Evolutionary conservation across 495 filamentous ascomycete genomes (phyloP), one percentile per base, ranked within the genome.

Genomic region (Aspergillus kassunensis): DNA sequence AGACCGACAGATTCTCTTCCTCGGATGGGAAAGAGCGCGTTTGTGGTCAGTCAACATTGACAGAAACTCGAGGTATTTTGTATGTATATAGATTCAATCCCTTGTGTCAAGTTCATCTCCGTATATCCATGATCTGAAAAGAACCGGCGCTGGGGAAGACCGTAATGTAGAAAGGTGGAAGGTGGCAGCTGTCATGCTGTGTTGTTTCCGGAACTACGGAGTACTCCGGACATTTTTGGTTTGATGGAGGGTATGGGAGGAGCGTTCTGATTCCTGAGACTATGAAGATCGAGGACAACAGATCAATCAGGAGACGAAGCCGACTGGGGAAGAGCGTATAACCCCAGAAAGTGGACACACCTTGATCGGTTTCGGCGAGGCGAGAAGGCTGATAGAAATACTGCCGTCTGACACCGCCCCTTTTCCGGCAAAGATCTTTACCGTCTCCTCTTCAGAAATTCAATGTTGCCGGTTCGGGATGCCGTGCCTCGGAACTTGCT

Each of bases 341-440:
- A 44, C 43, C 43, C 43, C 43, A 45, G 43, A 45, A 12, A 27
- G 24, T 44, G 42, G 43, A 16, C 16, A 31, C 3, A 16, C 29
- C 13, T 9, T 33, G 16, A 12, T 31, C 43, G 15, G 18, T 33
- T 45, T 20, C 30, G 43, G 27, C 27, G 8, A 23, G 43, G 19
- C 27, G 34, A 37, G 13, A n/a, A 37, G 34, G 34, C 34, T 37
- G 31, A 12, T 34, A n/a, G n/a, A n/a, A n/a, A n/a, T n/a, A 6
- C 30, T 33, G 30, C 30, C 30, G 30, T 33, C 30, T 12, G 35
- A 4, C 35, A 53, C 57, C 57, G 52, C 52, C 52, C 53, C 15
- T 30, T 20, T 1, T 33, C 9, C 52, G 58, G 58, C 11, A 54
- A 56, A 60, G 20, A 4, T 21, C 42, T 56, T 49, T 51, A 25